A percentile compares a stretch with the other conserved stretches of the same genome.
Conservation (phyloP, 768 basidiomycete species). For the Pulveroboletus sp. region DNA sequence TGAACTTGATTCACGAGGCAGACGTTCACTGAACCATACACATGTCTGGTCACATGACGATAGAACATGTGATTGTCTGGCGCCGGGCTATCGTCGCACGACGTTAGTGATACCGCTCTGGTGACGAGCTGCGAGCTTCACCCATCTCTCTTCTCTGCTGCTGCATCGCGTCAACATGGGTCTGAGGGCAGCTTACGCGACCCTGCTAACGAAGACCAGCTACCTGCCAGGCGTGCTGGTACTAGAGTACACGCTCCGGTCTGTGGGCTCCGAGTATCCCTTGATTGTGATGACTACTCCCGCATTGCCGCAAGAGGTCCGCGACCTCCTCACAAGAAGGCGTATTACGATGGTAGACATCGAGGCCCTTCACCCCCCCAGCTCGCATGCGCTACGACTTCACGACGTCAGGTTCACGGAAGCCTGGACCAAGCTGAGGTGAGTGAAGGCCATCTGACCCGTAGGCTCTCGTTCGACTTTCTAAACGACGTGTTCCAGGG, state of each 20-base stretch:
- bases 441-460: conserved; percentile 7
- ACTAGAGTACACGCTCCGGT: conserved; percentile 46
- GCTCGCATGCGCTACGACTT: conserved; percentile 27
- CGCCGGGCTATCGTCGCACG: no score
- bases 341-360: conserved; percentile 58
- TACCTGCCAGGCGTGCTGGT: conserved; percentile 58
- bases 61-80: no score
- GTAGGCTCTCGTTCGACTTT: not conserved
- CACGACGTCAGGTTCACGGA: conserved; percentile 51
- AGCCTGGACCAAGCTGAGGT: conserved; percentile 63
- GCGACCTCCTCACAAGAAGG: conserved; percentile 45
- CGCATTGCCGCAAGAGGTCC: conserved; percentile 45
- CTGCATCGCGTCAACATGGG: conserved; percentile 24
- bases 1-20: no score
- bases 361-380: conserved; percentile 52
- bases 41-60: no score
- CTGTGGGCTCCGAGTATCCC: conserved; percentile 62
- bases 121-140: no score
- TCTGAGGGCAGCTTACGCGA: conserved; percentile 59
- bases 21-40: no score
- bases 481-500: conserved; percentile 26
- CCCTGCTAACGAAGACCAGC: conserved; percentile 64
- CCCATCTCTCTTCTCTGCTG: no score
- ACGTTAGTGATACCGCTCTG: no score
- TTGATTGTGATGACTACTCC: conserved; percentile 75